Base-by-base conservation (phyloP, 2,329 filamentous ascomycete species). In the Nothophoma quercina region DNA sequence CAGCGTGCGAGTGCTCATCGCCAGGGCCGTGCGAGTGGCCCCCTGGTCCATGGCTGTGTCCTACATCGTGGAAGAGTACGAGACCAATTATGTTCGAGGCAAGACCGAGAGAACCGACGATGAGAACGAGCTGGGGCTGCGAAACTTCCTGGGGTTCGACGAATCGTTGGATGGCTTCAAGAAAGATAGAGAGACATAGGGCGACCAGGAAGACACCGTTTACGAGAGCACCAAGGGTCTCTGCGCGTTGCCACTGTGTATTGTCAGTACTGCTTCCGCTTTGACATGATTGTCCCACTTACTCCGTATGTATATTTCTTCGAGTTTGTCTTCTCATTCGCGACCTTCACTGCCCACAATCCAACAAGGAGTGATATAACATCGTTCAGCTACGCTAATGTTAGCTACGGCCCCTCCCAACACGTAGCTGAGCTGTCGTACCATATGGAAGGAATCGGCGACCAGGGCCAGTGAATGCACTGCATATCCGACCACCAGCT, bases 361-460 rank as follows among this genome's bases (percentile, higher is more conserved):
- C 95, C 95, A 57, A 99, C 93, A 50, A 88, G 84, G 12, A 99
- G 81, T 1, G 95, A 98, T 56, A 99, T 88, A 65, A 99, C 95
- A 84, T 99, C 95, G 80, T 99, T 99, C 56, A 99, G 82, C 89
- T 92, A 46, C 18, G 46, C 25, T 8, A 19, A 2, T 9, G 18
- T 55, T 41, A 55, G 29, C 18, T 21, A 33, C 9, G 15, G n/a
- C 26, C 16, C 25, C 32, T 47, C 51, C 64, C 51, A 64, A 62
- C 51, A 50, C 30, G 46, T 21, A 26, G 38, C 36, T 35, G 46
- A 29, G 32, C 10, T 28, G 38, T 18, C 83, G 65, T 71, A 91
- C 89, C 95, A 99, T 99, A 78, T 99, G 95, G 76, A 99, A 99
- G 55, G 95, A 92, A 79, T 99, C 95, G 46, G 95, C 95, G 71